phyloP scores from a whole-genome alignment of 164 flowering plant genomes.

The Macadamia integrifolia region DNA sequence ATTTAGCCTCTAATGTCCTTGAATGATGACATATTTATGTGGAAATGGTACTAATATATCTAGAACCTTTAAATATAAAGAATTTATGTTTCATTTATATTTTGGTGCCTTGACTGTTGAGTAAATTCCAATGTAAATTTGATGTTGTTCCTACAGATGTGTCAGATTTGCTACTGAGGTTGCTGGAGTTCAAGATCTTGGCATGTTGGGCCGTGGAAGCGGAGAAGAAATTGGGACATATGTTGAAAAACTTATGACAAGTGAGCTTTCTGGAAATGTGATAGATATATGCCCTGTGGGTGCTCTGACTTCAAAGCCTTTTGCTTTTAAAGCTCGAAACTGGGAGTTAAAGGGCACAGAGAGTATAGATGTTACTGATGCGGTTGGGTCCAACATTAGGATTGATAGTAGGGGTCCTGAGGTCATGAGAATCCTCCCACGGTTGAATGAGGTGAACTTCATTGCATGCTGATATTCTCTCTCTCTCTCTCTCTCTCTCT shows the following conservation, averaged over 20 bases:
- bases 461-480: not conserved
- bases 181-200: constrained; percentile 99
- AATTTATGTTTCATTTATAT: too few relatives aligned
- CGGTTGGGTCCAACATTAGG: constrained; percentile 95
- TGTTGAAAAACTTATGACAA: constrained; percentile 95
- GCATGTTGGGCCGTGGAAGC: constrained; percentile 98
- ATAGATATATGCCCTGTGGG: constrained; percentile 99
- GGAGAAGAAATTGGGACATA: constrained; percentile 99
- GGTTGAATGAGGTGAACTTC: constrained; percentile 80
- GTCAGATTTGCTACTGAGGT: constrained; percentile 97
- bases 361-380: constrained; percentile 95
- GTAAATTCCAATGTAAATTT: constrained; percentile 5
- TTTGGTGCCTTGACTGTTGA: not conserved
- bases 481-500: too few relatives aligned
- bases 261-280: constrained; percentile 98
- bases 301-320: constrained; percentile 95
- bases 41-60: too few relatives aligned
- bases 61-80: too few relatives aligned
- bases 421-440: constrained; percentile 90
- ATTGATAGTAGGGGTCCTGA: constrained; percentile 99
- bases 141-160: constrained; percentile 51
- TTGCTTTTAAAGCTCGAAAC: constrained; percentile 97
- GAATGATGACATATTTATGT: not conserved
- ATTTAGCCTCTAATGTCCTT: not conserved
- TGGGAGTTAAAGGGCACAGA: constrained; percentile 98